Percentiles rank a stretch among this genome's conserved stretches.
Evolutionary conservation across 805 yeast species (phyloP).

Genomic region (Sugiyamaella valdiviana): DNA sequence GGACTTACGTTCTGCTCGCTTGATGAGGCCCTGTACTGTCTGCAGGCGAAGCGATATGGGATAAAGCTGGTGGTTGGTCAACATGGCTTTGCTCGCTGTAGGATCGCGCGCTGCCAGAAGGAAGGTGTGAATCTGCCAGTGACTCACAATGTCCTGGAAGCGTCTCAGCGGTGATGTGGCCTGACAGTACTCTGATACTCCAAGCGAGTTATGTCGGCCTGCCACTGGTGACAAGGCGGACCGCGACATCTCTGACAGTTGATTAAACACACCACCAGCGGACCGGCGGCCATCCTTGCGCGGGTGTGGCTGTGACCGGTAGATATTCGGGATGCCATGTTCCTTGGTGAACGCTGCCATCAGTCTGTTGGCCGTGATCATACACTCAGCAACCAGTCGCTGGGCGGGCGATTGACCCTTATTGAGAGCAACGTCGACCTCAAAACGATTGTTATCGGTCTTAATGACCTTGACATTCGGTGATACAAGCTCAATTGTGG

Average conservation of each 20-base stretch:
- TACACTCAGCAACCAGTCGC: slow-evolving; percentile 69
- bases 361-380: slow-evolving; percentile 69
- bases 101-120: slow-evolving; percentile 26
- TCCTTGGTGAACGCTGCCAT: slow-evolving; percentile 24
- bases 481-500: slow-evolving; percentile 29
- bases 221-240: slow-evolving; percentile 47
- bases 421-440: slow-evolving; percentile 19
- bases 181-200: slow-evolving; percentile 56
- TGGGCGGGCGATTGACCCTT: slow-evolving; percentile 44
- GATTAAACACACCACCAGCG: slow-evolving; percentile 29
- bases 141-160: slow-evolving; percentile 72
- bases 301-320: slow-evolving; percentile 22
- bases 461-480: slow-evolving; percentile 14
- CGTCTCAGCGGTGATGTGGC: slow-evolving; percentile 89
- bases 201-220: slow-evolving; percentile 53
- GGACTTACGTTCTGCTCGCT: slow-evolving; percentile 10
- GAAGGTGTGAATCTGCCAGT: slow-evolving; percentile 59
- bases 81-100: slow-evolving; percentile 13
- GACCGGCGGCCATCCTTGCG: slow-evolving; percentile 5
- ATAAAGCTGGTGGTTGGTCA: slow-evolving; percentile 9
- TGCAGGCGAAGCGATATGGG: slow-evolving; percentile 10
- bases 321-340: slow-evolving; percentile 25
- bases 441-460: not conserved
- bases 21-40: slow-evolving; percentile 13
- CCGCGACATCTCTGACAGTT: slow-evolving; percentile 44